A percentile compares a stretch with the other conserved stretches of the same genome.
phyloP scores from a whole-genome alignment of 495 filamentous ascomycete genomes.

The Penicillium atrosanguineum region DNA sequence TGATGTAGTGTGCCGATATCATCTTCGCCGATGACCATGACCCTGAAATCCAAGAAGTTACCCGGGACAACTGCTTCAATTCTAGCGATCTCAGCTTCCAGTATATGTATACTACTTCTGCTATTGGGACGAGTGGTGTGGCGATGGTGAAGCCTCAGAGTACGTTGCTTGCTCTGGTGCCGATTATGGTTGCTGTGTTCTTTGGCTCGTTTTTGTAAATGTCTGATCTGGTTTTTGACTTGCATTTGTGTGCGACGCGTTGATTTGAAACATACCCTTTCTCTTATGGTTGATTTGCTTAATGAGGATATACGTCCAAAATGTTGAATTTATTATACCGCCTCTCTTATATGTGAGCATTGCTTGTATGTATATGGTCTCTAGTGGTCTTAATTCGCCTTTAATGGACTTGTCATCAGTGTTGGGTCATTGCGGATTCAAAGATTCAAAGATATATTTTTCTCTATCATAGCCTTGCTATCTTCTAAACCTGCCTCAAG shows the following conservation, averaged over 20 bases:
- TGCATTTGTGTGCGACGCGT: conserved; percentile 20
- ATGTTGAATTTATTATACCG: neutral
- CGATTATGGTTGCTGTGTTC: conserved; percentile 21
- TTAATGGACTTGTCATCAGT: neutral
- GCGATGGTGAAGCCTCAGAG: conserved; percentile 16
- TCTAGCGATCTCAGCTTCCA: conserved; percentile 70
- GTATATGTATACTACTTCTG: conserved; percentile 65
- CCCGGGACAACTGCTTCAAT: conserved; percentile 80
- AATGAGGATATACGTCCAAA: neutral
- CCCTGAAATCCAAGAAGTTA: conserved; percentile 60
- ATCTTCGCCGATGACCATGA: conserved; percentile 76
- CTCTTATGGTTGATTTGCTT: conserved; percentile 2
- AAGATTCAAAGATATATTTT: too few species aligned
- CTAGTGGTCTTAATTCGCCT: neutral
- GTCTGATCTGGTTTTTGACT: conserved; percentile 5
- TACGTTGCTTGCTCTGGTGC: conserved; percentile 17
- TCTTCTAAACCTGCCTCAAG: too few species aligned
- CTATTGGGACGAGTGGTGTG: conserved; percentile 50
- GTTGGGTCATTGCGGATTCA: too few species aligned
- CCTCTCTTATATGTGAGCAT: neutral
- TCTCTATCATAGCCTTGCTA: too few species aligned
- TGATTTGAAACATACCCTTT: conserved; percentile 23
- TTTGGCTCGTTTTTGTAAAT: conserved; percentile 30
- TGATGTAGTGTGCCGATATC: conserved; percentile 81
- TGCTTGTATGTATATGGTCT: neutral